Percentiles rank a stretch among this genome's conserved stretches.
Evolutionary conservation across 2,329 filamentous ascomycete species (phyloP).

Genomic region (Tolypocladium paradoxum): DNA sequence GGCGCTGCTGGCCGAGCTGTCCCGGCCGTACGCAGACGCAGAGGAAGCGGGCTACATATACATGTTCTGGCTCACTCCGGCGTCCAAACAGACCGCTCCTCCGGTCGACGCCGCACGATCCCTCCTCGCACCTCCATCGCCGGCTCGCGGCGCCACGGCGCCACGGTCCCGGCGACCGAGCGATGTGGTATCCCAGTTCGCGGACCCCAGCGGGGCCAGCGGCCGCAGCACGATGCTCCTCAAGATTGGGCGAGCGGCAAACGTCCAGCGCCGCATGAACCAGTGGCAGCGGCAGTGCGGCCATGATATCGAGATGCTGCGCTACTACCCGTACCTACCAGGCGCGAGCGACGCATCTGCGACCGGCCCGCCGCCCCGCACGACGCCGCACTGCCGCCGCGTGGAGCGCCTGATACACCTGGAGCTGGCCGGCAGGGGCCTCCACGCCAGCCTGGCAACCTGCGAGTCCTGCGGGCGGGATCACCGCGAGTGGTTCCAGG

Average conservation of each 20-base stretch:
- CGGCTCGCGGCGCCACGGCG: slow-evolving; percentile 11
- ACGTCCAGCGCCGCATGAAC: slow-evolving; percentile 82
- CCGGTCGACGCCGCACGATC: slow-evolving; percentile 49
- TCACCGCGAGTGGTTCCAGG: slow-evolving; percentile 93
- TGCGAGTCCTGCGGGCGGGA: slow-evolving; percentile 74
- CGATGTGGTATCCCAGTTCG: slow-evolving; percentile 43
- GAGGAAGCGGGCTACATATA: slow-evolving; percentile 87
- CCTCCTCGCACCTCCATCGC: slow-evolving; percentile 42
- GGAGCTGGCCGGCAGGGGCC: slow-evolving; percentile 59
- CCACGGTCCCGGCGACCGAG: slow-evolving; percentile 36
- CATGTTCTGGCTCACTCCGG: slow-evolving; percentile 90
- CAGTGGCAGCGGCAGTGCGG: slow-evolving; percentile 93
- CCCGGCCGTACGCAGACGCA: slow-evolving; percentile 55
- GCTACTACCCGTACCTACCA: slow-evolving; percentile 79
- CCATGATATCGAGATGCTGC: slow-evolving; percentile 74
- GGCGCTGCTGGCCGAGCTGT: slow-evolving; percentile 63
- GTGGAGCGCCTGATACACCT: slow-evolving; percentile 87
- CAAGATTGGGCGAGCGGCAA: slow-evolving; percentile 59
- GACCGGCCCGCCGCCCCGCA: slow-evolving; percentile 36
- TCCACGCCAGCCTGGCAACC: slow-evolving; percentile 41
- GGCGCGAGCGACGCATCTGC: slow-evolving; percentile 21
- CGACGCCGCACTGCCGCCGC: slow-evolving; percentile 75
- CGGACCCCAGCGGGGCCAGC: slow-evolving; percentile 17
- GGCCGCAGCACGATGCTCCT: slow-evolving; percentile 52
- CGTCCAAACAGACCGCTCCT: slow-evolving; percentile 38